Base-by-base conservation (phyloP, 2,329 filamentous ascomycete species). In the Fonsecaea pedrosoi region DNA sequence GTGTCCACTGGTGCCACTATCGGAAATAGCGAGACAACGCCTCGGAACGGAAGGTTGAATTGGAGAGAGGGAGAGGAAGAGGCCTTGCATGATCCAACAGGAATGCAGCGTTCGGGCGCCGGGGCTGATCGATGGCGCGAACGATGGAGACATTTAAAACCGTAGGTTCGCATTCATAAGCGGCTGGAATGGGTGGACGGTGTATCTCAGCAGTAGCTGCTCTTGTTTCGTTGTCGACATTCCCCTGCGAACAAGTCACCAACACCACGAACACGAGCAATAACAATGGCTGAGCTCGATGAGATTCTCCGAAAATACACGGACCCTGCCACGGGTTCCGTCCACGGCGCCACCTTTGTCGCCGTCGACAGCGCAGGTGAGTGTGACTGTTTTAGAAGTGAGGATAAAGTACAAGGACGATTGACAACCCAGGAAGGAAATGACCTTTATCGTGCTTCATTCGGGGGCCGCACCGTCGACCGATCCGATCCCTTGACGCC, bases 401-500 rank as follows among this genome's bases (percentile, higher is more conserved):
- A 32, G 30, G 30, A 32, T 32, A 6, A 32, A 32, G 30, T 5
- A 32, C 30, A 32, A 54, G 30, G 54, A n/a, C n/a, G 8, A 55
- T 40, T 50, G 58, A 40, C 53, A 56, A 56, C 18, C 15, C 32
- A 32, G 18, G 5, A 32, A 62, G 60, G 60, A 30, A 56, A 62
- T 50, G 50, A 55, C n/a, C 35, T 62, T 21, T 62, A 56, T 25
- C 53, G 60, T 15, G 18, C 10, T 18, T 62, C 60, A 7, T 56
- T 55, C 38, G 60, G 60, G 21, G 42, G 53, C n/a, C 48, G 60
- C 1, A 57, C n/a, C 6, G 37, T 62, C 25, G 60, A 62, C 60
- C 35, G 60, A 50, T 55, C 60, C 15, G 60, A 68, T 13, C 55
- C 68, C 8, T 48, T 71, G 55, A 68, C 66, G n/a, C 32, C 58